Percentiles rank a stretch among this genome's conserved stretches.
Evolutionary conservation across 208 protist genomes (phyloP).

Genomic region (Trichomonas gallinae): DNA sequence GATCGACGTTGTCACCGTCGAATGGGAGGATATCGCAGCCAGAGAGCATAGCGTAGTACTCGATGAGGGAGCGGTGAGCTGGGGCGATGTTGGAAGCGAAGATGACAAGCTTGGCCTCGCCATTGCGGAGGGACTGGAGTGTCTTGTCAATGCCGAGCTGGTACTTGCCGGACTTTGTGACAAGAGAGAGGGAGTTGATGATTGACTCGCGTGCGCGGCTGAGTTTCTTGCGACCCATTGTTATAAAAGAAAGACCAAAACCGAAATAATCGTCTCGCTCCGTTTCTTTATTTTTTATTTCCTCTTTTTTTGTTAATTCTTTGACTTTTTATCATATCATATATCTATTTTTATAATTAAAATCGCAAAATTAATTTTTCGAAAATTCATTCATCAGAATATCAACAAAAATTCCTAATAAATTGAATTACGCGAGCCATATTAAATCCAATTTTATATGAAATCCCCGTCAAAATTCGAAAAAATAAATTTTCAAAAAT

Average conservation of each 20-base stretch:
- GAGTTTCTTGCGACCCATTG: neutral
- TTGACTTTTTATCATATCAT: too few species aligned
- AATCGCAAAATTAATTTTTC: too few species aligned
- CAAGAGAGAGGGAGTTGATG: conserved; percentile 72
- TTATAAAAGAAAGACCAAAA: neutral
- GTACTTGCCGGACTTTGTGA: conserved; percentile 98
- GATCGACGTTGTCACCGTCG: conserved; percentile 86
- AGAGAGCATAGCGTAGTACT: conserved; percentile 98
- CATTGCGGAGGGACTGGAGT: conserved; percentile 81
- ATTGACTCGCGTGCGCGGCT: neutral
- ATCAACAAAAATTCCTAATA: too few species aligned
- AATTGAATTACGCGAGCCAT: too few species aligned
- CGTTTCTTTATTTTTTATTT: neutral
- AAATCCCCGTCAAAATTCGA: too few species aligned
- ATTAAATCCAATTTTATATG: too few species aligned
- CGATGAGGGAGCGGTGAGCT: conserved; percentile 91
- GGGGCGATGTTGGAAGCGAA: conserved; percentile 94
- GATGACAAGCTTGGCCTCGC: conserved; percentile 84
- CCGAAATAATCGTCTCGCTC: neutral
- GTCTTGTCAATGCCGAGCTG: conserved; percentile 88
- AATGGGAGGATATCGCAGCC: conserved; percentile 97
- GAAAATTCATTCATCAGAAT: too few species aligned
- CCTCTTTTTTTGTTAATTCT: too few species aligned
- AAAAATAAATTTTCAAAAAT: too few species aligned
- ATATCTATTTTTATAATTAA: too few species aligned